A percentile compares a stretch with the other conserved stretches of the same genome.
Evolutionary conservation across 179 eudicot species (phyloP).

Genomic region (Amaranthus tricolor): DNA sequence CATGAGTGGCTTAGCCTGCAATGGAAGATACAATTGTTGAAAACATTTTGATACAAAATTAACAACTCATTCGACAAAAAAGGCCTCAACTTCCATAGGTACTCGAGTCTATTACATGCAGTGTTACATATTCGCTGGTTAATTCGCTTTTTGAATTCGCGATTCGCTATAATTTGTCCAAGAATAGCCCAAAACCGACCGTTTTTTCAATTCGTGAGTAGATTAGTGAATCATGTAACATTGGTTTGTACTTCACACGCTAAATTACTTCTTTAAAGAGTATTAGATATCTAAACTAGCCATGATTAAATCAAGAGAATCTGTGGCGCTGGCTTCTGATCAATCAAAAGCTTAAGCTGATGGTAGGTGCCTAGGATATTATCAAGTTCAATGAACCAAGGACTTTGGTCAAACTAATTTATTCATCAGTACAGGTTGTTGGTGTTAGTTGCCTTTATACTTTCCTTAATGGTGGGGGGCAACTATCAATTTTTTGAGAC

Average conservation of each 20-base stretch:
- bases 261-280: too few species aligned
- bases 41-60: not conserved
- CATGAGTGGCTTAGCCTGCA: slow-evolving; percentile 84
- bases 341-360: too few species aligned
- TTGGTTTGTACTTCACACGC: too few species aligned
- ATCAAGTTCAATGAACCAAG: too few species aligned
- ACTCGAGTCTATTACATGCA: too few species aligned
- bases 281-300: too few species aligned
- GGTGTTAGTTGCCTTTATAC: slow-evolving; percentile 7
- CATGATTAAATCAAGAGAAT: too few species aligned
- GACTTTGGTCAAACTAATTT: slow-evolving; percentile 11
- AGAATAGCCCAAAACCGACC: not conserved
- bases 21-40: slow-evolving; percentile 4
- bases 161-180: not conserved
- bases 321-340: too few species aligned
- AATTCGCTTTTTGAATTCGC: not conserved
- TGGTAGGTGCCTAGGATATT: too few species aligned
- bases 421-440: slow-evolving; percentile 1
- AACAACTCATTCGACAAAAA: too few species aligned
- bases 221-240: not conserved
- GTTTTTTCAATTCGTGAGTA: not conserved
- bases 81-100: too few species aligned
- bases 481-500: not conserved
- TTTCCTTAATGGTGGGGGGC: not conserved
- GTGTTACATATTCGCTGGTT: too few species aligned